Percentiles rank a stretch among this genome's conserved stretches.
Evolutionary conservation across 768 basidiomycete species (phyloP).

Genomic region (Phylloporus rhodoxanthus): DNA sequence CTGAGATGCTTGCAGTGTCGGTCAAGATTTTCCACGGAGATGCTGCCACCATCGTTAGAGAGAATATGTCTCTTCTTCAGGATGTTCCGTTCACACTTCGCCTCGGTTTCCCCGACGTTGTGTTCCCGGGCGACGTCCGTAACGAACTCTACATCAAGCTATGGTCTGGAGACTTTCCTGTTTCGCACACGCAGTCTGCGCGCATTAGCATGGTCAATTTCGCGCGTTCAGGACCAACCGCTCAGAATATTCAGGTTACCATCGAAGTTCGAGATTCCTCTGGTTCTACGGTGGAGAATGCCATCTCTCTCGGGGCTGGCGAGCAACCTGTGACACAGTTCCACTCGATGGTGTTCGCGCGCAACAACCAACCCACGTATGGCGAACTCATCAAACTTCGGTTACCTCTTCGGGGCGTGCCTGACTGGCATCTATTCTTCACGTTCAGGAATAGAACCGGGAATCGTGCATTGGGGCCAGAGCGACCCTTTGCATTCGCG

Average conservation of each 20-base stretch:
- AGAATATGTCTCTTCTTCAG: slow-evolving; percentile 79
- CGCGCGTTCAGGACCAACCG: slow-evolving; percentile 49
- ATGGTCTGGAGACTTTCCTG: slow-evolving; percentile 85
- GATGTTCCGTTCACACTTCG: slow-evolving; percentile 78
- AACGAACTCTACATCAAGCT: slow-evolving; percentile 96
- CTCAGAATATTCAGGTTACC: slow-evolving; percentile 72
- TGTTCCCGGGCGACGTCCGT: slow-evolving; percentile 85
- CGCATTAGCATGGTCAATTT: slow-evolving; percentile 55
- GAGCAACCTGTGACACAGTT: slow-evolving; percentile 77
- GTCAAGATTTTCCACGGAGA: slow-evolving; percentile 88
- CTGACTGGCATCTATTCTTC: slow-evolving; percentile 89
- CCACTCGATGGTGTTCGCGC: slow-evolving; percentile 86
- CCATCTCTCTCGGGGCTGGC: slow-evolving; percentile 78
- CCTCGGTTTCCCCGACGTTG: slow-evolving; percentile 93
- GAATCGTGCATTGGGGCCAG: slow-evolving; percentile 44
- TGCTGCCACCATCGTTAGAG: slow-evolving; percentile 61
- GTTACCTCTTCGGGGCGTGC: slow-evolving; percentile 60
- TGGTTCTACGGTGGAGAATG: slow-evolving; percentile 62
- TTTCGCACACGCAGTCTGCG: slow-evolving; percentile 46
- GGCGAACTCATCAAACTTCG: slow-evolving; percentile 89
- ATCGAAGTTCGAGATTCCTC: slow-evolving; percentile 78
- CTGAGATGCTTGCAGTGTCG: slow-evolving; percentile 80
- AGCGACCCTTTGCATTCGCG: slow-evolving; percentile 86
- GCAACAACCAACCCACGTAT: slow-evolving; percentile 85
- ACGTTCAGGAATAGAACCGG: slow-evolving; percentile 76